Conservation (phyloP, 352 stramenopile species). For the Globisporangium cylindrosporum region DNA sequence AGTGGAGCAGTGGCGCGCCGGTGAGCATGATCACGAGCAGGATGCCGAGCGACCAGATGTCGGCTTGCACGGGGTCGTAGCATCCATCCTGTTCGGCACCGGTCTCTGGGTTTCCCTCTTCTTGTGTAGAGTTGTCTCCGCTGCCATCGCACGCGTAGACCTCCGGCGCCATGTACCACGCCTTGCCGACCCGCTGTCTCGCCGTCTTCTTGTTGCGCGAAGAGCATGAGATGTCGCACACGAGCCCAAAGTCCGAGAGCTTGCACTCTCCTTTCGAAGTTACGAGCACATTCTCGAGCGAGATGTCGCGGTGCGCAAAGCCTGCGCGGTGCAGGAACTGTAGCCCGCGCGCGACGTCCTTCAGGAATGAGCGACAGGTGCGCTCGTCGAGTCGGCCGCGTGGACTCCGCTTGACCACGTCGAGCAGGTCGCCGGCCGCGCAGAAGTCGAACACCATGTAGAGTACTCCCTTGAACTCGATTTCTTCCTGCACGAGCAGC, state of each 20-base stretch:
- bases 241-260: slow-evolving; percentile 59
- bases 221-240: slow-evolving; percentile 13
- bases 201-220: slow-evolving; percentile 22
- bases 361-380: slow-evolving; percentile 33
- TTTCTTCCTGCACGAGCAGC: slow-evolving; percentile 44
- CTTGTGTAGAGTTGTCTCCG: not conserved
- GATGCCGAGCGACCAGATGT: slow-evolving; percentile 68
- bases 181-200: slow-evolving; percentile 46
- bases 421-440: slow-evolving; percentile 49
- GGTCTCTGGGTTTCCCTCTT: slow-evolving; percentile 15
- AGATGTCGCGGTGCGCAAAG: slow-evolving; percentile 61
- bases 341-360: slow-evolving; percentile 33
- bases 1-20: slow-evolving; percentile 39
- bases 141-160: slow-evolving; percentile 36
- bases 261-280: slow-evolving; percentile 29
- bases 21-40: slow-evolving; percentile 64
- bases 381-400: slow-evolving; percentile 31
- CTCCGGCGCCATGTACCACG: slow-evolving; percentile 69
- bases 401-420: slow-evolving; percentile 34
- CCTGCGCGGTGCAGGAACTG: slow-evolving; percentile 37
- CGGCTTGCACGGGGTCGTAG: slow-evolving; percentile 45
- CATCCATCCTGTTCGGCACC: slow-evolving; percentile 18
- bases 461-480: slow-evolving; percentile 33
- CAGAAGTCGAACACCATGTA: slow-evolving; percentile 62
- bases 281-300: slow-evolving; percentile 61